Percentiles rank a stretch among this genome's conserved stretches.
Conservation (phyloP, 176 grass and related monocot species). For the Calamus simplicifolius region DNA sequence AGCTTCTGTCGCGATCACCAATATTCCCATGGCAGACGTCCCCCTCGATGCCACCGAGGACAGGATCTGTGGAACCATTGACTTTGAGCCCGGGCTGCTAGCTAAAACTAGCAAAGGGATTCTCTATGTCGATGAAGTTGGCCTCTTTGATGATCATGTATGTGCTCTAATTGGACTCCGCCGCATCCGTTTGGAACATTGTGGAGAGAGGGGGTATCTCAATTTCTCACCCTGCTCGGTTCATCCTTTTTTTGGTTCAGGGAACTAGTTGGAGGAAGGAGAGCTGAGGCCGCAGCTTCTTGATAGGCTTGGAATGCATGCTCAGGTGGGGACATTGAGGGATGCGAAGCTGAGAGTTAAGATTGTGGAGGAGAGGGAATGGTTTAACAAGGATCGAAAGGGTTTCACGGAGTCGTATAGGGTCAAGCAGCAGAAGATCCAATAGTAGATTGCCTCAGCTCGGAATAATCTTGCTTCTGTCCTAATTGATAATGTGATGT, state of each 20-base stretch:
- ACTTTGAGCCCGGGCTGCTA: conserved; percentile 89
- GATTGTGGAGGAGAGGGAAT: conserved; percentile 85
- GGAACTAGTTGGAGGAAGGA: conserved; percentile 95
- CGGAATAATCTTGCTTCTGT: conserved; percentile 50
- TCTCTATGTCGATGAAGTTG: conserved; percentile 92
- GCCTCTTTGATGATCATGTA: conserved; percentile 91
- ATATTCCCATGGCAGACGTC: conserved; percentile 94
- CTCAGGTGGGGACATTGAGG: conserved; percentile 78
- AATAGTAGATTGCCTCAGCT: conserved; percentile 55
- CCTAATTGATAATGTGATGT: too few species aligned
- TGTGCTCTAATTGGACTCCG: conserved; percentile 76
- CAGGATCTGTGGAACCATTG: conserved; percentile 91
- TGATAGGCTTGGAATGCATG: conserved; percentile 93
- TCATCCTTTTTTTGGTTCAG: conserved; percentile 95
- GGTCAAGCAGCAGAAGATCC: conserved; percentile 77
- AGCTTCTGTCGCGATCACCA: conserved; percentile 42
- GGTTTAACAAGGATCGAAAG: conserved; percentile 77
- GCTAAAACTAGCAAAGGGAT: conserved; percentile 96
- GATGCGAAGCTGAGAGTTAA: conserved; percentile 88
- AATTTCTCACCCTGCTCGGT: conserved; percentile 88
- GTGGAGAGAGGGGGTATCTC: conserved; percentile 98
- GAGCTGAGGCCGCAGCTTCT: conserved; percentile 93
- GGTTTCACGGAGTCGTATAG: conserved; percentile 56
- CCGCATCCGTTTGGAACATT: conserved; percentile 88
- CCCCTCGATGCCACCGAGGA: conserved; percentile 96